These are phyloP conservation scores for Tuber microsphaerosporum DNA, from an alignment of 495 filamentous ascomycete genomes.

Conservation along the genomic window DNA sequence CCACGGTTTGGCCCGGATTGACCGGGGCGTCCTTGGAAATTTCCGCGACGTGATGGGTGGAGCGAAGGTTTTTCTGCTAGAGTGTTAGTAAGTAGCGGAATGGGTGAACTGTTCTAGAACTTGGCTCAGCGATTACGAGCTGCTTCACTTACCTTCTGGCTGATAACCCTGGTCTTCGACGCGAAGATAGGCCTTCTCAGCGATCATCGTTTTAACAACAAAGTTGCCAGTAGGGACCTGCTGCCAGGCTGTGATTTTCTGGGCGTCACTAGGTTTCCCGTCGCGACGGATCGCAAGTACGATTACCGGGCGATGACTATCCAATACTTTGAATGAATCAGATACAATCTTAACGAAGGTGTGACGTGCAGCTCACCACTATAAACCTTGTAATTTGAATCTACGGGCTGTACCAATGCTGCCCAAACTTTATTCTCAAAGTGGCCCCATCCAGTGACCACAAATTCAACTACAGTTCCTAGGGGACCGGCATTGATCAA, in stretches of 20 bases:
- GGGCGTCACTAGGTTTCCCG: slow-evolving; percentile 69
- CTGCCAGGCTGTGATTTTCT: slow-evolving; percentile 78
- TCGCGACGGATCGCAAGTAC: slow-evolving; percentile 66
- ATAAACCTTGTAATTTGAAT: slow-evolving; percentile 56
- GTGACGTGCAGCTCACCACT: slow-evolving; percentile 43
- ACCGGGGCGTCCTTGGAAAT: slow-evolving; percentile 20
- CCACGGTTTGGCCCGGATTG: slow-evolving; percentile 29
- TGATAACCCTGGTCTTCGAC: slow-evolving; percentile 61
- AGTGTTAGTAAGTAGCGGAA: slow-evolving; percentile 24
- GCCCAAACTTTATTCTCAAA: slow-evolving; percentile 83
- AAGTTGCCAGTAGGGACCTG: slow-evolving; percentile 54
- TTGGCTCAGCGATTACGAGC: slow-evolving; percentile 41
- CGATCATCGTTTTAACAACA: slow-evolving; percentile 69
- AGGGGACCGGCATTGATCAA: slow-evolving; percentile 78
- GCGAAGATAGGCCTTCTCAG: slow-evolving; percentile 74
- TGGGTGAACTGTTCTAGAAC: neutral
- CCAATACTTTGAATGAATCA: slow-evolving; percentile 2
- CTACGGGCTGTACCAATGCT: slow-evolving; percentile 65
- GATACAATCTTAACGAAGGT: neutral
- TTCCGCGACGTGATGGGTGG: slow-evolving; percentile 16
- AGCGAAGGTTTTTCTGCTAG: slow-evolving; percentile 27
- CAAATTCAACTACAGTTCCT: slow-evolving; percentile 72
- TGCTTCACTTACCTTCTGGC: slow-evolving; percentile 47
- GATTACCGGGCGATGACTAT: slow-evolving; percentile 61
- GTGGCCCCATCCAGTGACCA: slow-evolving; percentile 65